Percentiles rank a stretch among this genome's conserved stretches.
Conservation (phyloP, 1,139 yeast genomes). For the Diutina siamensis region DNA sequence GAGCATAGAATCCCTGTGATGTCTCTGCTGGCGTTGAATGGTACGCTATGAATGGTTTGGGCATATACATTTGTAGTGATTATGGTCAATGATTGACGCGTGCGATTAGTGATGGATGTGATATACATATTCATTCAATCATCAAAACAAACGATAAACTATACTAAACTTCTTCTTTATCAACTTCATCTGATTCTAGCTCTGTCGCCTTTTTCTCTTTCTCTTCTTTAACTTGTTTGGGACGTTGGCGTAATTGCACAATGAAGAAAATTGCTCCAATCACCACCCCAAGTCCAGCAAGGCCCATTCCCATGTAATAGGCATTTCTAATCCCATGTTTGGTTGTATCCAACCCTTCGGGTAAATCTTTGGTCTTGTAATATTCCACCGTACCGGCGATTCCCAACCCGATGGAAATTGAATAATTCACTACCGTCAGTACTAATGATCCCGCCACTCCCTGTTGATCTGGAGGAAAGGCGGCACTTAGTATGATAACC, state of each 20-base stretch:
- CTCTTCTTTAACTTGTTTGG: not conserved
- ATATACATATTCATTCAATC: no score
- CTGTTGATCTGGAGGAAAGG: conserved; percentile 6
- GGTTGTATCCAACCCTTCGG: conserved; percentile 13
- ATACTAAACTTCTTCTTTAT: not conserved
- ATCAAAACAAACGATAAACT: no score
- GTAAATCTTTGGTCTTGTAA: conserved; percentile 23
- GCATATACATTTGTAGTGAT: conserved; percentile 10
- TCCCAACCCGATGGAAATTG: conserved; percentile 7
- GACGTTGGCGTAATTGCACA: no score
- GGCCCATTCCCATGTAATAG: conserved; percentile 38
- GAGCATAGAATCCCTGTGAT: conserved; percentile 18
- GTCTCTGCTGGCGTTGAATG: not conserved
- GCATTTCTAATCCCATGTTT: conserved; percentile 33
- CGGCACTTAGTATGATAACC: conserved; percentile 4
- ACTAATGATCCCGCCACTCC: conserved; percentile 7
- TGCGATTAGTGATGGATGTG: no score
- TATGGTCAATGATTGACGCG: no score
- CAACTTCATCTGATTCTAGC: not conserved
- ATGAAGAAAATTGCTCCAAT: conserved; percentile 13
- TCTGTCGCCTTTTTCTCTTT: not conserved
- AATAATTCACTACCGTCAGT: conserved; percentile 7
- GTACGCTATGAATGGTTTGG: not conserved
- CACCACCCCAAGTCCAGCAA: conserved; percentile 34
- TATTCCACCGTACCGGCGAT: conserved; percentile 15